Evolutionary conservation across 2,329 filamentous ascomycete species (phyloP).

Genomic region (Colletotrichum phormii): DNA sequence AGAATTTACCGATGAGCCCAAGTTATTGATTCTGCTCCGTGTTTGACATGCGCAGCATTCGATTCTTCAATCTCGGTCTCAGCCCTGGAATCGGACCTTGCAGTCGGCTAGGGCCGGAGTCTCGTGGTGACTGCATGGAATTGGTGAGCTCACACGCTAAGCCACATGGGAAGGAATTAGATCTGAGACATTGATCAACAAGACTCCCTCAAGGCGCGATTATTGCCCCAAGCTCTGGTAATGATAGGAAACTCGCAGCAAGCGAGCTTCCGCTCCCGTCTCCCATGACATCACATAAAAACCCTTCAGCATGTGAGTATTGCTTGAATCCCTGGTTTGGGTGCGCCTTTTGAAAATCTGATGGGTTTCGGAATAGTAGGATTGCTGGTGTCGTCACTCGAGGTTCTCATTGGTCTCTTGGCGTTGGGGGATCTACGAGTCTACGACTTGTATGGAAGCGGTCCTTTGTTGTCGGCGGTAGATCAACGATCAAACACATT

Average conservation of each 20-base stretch:
- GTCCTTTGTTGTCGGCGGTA: neutral
- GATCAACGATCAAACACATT: neutral
- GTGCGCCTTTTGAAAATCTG: neutral
- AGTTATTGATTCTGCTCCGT: neutral
- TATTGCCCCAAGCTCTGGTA: neutral
- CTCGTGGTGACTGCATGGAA: neutral
- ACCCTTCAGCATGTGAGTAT: neutral
- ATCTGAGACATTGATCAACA: neutral
- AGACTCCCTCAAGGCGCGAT: neutral
- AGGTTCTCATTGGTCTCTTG: neutral
- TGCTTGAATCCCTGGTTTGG: neutral
- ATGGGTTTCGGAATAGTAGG: neutral
- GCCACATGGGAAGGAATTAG: neutral
- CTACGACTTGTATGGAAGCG: neutral
- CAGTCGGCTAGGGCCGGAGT: no score
- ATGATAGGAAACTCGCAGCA: neutral
- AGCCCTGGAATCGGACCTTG: neutral
- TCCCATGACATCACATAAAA: neutral
- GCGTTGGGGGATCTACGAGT: neutral
- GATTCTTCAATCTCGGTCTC: neutral
- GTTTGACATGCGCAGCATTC: neutral
- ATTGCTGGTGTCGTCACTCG: neutral
- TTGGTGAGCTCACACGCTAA: neutral
- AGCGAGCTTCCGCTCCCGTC: neutral
- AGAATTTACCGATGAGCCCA: neutral